A percentile compares a stretch with the other conserved stretches of the same genome.
phyloP scores from a whole-genome alignment of 305 asterid species.

The Fraxinus ornus region DNA sequence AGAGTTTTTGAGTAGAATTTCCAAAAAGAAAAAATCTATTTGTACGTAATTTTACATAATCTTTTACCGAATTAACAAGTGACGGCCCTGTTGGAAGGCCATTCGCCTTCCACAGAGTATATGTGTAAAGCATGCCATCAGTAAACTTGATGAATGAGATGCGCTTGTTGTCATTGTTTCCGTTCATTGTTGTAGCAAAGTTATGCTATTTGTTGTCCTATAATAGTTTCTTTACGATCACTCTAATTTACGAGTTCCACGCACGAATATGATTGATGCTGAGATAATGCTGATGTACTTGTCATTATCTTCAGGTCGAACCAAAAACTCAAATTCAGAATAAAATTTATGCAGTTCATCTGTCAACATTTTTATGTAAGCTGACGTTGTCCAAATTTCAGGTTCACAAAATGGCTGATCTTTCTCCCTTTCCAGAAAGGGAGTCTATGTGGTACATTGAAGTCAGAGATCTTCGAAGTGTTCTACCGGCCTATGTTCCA shows the following conservation, averaged over 20 bases:
- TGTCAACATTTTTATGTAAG: not conserved
- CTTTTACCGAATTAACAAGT: too few species aligned
- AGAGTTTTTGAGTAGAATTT: too few species aligned
- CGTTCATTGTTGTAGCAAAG: not conserved
- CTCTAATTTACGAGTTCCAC: not conserved
- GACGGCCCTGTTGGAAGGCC: too few species aligned
- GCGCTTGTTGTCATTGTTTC: not conserved
- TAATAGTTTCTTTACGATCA: not conserved
- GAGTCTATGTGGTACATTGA: constrained; percentile 35
- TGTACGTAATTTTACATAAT: too few species aligned
- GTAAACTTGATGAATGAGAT: not conserved
- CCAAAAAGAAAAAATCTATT: too few species aligned
- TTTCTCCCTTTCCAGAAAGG: constrained; percentile 70
- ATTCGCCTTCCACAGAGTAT: not conserved
- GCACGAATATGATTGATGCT: not conserved
- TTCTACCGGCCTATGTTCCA: constrained; percentile 57
- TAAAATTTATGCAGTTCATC: not conserved
- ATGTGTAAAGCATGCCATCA: not conserved
- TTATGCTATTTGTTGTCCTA: not conserved
- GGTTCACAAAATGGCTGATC: constrained; percentile 89
- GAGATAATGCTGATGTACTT: not conserved
- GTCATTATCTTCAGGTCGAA: not conserved
- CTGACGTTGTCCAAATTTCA: constrained; percentile 31
- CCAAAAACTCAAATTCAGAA: not conserved
- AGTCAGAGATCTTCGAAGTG: constrained; percentile 64